Evolutionary conservation across 768 basidiomycete genomes (phyloP).

Genomic region (Trametes maxima): DNA sequence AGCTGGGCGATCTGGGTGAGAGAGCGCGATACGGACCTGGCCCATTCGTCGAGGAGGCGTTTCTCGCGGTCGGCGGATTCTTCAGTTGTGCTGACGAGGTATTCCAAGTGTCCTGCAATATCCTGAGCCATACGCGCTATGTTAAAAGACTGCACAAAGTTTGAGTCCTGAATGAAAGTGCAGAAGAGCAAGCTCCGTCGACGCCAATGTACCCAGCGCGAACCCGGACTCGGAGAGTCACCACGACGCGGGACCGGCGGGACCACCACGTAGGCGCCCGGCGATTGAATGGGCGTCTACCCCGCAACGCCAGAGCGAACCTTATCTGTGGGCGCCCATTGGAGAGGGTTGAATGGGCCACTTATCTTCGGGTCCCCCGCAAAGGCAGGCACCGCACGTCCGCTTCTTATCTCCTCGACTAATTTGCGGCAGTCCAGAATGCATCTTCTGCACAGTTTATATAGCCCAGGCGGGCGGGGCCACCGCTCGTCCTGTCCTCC

Average conservation of each 20-base stretch:
- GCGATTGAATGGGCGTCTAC: neutral
- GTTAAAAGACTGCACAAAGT: neutral
- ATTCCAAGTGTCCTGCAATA: constrained; percentile 22
- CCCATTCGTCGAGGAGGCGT: constrained; percentile 33
- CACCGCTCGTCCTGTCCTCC: neutral
- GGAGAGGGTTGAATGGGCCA: neutral
- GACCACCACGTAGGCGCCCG: constrained; percentile 3
- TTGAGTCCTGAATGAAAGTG: neutral
- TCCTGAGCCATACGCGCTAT: neutral
- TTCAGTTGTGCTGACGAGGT: constrained; percentile 23
- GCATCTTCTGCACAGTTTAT: neutral
- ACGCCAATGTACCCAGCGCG: too few relatives aligned
- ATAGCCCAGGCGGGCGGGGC: neutral
- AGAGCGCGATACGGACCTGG: constrained; percentile 21
- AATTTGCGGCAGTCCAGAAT: constrained; percentile 11
- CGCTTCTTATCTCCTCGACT: constrained; percentile 16
- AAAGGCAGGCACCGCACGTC: neutral
- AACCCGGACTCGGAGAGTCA: neutral
- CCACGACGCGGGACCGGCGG: neutral
- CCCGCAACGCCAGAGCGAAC: neutral
- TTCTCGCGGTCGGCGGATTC: constrained; percentile 30
- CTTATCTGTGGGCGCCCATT: neutral
- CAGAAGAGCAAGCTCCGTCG: too few relatives aligned
- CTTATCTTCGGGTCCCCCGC: neutral
- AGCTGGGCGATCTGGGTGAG: neutral